Conservation (phyloP, 768 basidiomycete species). For the Podaxis sp. region DNA sequence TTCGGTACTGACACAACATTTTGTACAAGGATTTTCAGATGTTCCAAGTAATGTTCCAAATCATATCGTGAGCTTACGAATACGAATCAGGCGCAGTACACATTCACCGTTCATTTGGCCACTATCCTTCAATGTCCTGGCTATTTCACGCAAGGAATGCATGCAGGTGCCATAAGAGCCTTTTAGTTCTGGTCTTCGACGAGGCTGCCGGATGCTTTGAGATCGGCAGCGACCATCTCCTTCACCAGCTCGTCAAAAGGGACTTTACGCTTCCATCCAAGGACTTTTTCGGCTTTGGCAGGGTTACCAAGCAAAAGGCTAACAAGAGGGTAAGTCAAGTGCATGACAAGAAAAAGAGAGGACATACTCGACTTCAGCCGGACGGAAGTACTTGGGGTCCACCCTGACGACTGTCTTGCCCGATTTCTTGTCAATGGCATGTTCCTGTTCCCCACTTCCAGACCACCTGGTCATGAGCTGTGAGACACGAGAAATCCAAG, state of each 20-base stretch:
- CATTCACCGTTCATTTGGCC: too few relatives aligned
- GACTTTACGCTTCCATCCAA: constrained; percentile 89
- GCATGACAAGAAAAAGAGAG: neutral
- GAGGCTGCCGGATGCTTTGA: constrained; percentile 67
- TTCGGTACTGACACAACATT: neutral
- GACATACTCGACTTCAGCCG: constrained; percentile 89
- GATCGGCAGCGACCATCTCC: constrained; percentile 88
- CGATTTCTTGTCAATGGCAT: constrained; percentile 67
- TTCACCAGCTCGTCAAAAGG: constrained; percentile 80
- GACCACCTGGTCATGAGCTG: constrained; percentile 54
- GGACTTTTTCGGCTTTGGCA: constrained; percentile 79
- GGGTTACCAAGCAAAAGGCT: constrained; percentile 78
- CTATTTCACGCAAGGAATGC: neutral
- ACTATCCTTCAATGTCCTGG: neutral
- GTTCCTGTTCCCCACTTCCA: constrained; percentile 69
- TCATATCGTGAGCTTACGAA: neutral
- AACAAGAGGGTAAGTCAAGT: neutral
- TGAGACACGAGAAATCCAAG: neutral
- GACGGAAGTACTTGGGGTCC: constrained; percentile 89
- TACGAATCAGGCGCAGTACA: too few relatives aligned
- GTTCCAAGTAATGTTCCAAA: neutral
- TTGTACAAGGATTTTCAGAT: neutral
- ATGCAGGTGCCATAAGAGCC: neutral
- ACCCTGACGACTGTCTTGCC: constrained; percentile 76
- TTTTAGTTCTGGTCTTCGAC: constrained; percentile 80